A percentile compares a stretch with the other conserved stretches of the same genome.
phyloP scores from a whole-genome alignment of 176 grass and related monocot species.

The Cymbopogon citratus region DNA sequence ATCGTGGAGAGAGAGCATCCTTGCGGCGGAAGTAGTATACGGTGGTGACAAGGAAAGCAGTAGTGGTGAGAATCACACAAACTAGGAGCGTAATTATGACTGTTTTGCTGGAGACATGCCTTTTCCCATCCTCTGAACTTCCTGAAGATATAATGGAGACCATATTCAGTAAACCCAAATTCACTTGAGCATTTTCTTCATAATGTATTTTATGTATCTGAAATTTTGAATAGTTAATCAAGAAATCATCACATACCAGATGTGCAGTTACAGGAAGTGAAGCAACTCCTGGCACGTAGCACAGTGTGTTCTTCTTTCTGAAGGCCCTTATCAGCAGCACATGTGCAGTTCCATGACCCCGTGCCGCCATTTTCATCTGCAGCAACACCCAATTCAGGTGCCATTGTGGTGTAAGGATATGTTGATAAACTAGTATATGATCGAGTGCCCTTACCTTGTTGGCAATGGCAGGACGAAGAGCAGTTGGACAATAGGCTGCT shows the following conservation, averaged over 20 bases:
- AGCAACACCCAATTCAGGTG: neutral
- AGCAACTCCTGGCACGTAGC: slow-evolving; percentile 43
- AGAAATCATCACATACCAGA: slow-evolving; percentile 36
- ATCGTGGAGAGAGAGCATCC: slow-evolving; percentile 46
- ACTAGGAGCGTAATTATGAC: slow-evolving; percentile 65
- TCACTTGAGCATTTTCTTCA: neutral
- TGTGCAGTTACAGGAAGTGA: slow-evolving; percentile 91
- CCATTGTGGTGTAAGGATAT: no score
- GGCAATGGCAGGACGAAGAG: no score
- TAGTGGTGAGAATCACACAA: slow-evolving; percentile 59
- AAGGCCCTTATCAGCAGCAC: slow-evolving; percentile 21
- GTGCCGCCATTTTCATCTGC: slow-evolving; percentile 25
- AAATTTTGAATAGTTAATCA: slow-evolving; percentile 14
- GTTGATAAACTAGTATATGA: no score
- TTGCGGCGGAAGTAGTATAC: slow-evolving; percentile 73
- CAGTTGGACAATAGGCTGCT: no score
- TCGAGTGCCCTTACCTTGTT: no score
- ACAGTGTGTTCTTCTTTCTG: slow-evolving; percentile 10
- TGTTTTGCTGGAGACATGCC: slow-evolving; percentile 49
- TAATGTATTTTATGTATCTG: neutral
- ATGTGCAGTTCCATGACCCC: slow-evolving; percentile 77
- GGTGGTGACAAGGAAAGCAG: slow-evolving; percentile 47
- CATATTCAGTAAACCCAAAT: slow-evolving; percentile 17
- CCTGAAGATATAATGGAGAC: slow-evolving; percentile 36
- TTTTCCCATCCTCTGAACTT: slow-evolving; percentile 36